phyloP scores from a whole-genome alignment of 805 yeast species.

The Saturnispora hagleri region DNA sequence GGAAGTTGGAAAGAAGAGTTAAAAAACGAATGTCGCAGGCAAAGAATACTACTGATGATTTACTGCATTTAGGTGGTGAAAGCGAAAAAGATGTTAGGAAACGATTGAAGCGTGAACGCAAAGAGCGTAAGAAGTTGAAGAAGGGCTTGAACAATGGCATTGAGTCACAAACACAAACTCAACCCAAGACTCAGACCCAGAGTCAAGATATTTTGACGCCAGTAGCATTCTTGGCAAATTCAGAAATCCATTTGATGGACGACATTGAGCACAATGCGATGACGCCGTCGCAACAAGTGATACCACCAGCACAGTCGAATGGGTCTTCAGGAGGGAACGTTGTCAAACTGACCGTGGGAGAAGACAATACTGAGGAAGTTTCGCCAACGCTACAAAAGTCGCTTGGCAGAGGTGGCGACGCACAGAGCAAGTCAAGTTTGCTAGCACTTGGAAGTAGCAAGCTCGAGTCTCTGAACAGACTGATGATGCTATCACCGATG shows the following conservation, averaged over 20 bases:
- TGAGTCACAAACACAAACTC: slow-evolving; percentile 3
- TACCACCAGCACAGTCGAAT: background rate
- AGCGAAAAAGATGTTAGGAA: slow-evolving; percentile 13
- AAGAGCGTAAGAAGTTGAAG: slow-evolving; percentile 2
- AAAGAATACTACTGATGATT: background rate
- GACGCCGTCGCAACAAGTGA: background rate
- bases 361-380: slow-evolving; percentile 4
- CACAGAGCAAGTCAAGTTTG: background rate
- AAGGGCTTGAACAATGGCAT: slow-evolving; percentile 15
- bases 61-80: slow-evolving; percentile 18
- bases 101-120: slow-evolving; percentile 17
- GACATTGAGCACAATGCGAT: background rate
- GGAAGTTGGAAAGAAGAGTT: background rate
- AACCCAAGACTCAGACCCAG: background rate
- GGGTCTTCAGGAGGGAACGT: background rate
- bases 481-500: slow-evolving; percentile 6
- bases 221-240: background rate
- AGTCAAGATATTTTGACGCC: background rate
- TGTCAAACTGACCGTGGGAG: background rate
- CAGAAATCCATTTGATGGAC: background rate
- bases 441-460: background rate
- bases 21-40: background rate
- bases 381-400: slow-evolving; percentile 8
- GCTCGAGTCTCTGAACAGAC: background rate
- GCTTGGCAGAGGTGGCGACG: background rate